These are phyloP conservation scores for Chernovozyma sophiae-reginae DNA, from an alignment of 1,139 yeast species.

Conservation along the genomic window DNA sequence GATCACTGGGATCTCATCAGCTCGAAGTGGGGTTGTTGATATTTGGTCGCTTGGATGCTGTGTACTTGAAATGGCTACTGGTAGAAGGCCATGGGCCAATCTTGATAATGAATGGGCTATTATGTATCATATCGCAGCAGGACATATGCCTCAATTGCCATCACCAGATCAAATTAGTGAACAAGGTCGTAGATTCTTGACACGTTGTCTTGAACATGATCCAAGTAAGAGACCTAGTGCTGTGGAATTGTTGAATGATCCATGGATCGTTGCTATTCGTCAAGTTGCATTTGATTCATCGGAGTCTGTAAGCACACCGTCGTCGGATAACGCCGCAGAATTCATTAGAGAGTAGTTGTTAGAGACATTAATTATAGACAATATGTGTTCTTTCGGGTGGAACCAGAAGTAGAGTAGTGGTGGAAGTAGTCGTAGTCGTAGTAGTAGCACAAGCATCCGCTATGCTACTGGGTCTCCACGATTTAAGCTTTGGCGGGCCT, in stretches of 20 bases:
- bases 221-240: constrained; percentile 81
- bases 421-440: too few relatives aligned
- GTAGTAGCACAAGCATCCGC: too few relatives aligned
- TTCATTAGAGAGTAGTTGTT: neutral
- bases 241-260: constrained; percentile 78
- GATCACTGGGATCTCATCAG: constrained; percentile 67
- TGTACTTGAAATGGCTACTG: constrained; percentile 78
- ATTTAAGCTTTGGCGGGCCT: too few relatives aligned
- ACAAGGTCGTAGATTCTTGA: constrained; percentile 66
- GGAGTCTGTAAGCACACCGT: constrained; percentile 37
- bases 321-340: constrained; percentile 23
- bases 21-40: constrained; percentile 72
- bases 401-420: too few relatives aligned
- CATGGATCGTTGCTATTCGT: constrained; percentile 80
- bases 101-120: constrained; percentile 97
- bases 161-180: constrained; percentile 70
- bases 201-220: constrained; percentile 77
- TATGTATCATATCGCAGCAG: constrained; percentile 97
- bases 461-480: too few relatives aligned
- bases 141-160: constrained; percentile 87
- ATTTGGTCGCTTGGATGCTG: constrained; percentile 85
- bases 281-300: constrained; percentile 60
- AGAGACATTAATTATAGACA: too few relatives aligned
- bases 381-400: too few relatives aligned
- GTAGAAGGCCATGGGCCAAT: constrained; percentile 84